Percentiles rank a stretch among this genome's conserved stretches.
These are phyloP conservation scores for Seiridium unicorne DNA, from an alignment of 2,329 filamentous ascomycete species.

Conservation along the genomic window DNA sequence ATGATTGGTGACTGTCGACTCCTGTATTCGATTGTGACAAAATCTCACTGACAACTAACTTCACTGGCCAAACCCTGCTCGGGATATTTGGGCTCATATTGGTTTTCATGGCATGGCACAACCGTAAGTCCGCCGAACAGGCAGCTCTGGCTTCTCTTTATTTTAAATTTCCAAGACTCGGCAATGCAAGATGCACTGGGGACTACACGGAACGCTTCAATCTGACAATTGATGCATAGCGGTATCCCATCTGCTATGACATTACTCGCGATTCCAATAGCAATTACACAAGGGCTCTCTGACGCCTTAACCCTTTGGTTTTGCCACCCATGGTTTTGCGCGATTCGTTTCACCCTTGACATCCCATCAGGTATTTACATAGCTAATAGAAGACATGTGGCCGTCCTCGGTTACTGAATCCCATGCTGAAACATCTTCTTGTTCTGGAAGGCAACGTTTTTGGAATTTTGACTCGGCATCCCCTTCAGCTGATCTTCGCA, in stretches of 20 bases:
- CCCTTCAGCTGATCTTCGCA: constrained; percentile 58
- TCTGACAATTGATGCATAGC: constrained; percentile 55
- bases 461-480: too few relatives aligned
- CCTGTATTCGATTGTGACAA: background rate
- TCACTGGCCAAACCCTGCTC: too few relatives aligned
- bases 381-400: background rate
- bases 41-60: too few relatives aligned
- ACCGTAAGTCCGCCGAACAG: background rate
- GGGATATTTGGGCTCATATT: too few relatives aligned
- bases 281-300: constrained; percentile 56
- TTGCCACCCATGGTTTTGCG: constrained; percentile 41
- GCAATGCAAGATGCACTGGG: too few relatives aligned
- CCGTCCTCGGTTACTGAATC: background rate
- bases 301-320: constrained; percentile 42
- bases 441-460: background rate
- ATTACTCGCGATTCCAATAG: constrained; percentile 57
- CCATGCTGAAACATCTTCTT: background rate
- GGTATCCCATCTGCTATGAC: constrained; percentile 51
- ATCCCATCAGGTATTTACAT: constrained; percentile 27
- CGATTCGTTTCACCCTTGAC: constrained; percentile 65
- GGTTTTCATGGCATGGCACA: background rate
- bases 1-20: background rate
- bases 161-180: too few relatives aligned
- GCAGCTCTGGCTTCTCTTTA: background rate
- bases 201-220: constrained; percentile 38